Percentiles rank a stretch among this genome's conserved stretches.
phyloP scores from a whole-genome alignment of 2,329 filamentous ascomycete species.

The Metarhizium anisopliae region DNA sequence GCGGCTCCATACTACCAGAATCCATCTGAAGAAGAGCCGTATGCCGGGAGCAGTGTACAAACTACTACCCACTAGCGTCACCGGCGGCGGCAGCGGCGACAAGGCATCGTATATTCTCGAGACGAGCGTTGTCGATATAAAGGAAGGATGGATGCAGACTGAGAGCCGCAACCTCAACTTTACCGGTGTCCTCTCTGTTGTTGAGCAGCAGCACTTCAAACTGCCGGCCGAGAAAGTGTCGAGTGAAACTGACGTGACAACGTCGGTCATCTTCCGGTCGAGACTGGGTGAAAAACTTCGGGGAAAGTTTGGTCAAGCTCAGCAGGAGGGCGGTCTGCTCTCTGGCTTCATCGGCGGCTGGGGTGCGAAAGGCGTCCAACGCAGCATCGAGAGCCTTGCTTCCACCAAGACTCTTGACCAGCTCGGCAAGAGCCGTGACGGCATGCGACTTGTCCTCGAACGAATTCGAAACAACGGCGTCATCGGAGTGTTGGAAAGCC shows the following conservation, averaged over 20 bases:
- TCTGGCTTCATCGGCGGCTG: conserved; percentile 46
- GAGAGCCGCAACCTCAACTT: conserved; percentile 77
- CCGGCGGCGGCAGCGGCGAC: conserved; percentile 53
- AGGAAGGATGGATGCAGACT: conserved; percentile 73
- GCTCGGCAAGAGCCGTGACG: conserved; percentile 71
- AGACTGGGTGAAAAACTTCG: conserved; percentile 61
- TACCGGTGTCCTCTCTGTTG: conserved; percentile 68
- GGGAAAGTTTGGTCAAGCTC: conserved; percentile 40
- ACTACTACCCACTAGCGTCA: conserved; percentile 60
- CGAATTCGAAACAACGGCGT: conserved; percentile 51
- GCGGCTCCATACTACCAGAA: conserved; percentile 66
- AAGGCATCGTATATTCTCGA: conserved; percentile 76
- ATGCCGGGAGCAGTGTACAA: conserved; percentile 68
- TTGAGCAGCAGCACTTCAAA: conserved; percentile 66
- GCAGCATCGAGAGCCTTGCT: conserved; percentile 71
- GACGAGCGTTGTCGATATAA: conserved; percentile 68
- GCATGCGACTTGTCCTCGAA: conserved; percentile 75
- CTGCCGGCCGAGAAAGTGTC: conserved; percentile 21
- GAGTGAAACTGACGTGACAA: conserved; percentile 56
- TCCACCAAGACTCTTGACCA: conserved; percentile 70
- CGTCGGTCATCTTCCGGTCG: conserved; percentile 65
- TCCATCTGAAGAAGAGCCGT: conserved; percentile 75
- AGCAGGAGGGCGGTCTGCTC: conserved; percentile 37
- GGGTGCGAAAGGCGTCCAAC: conserved; percentile 63
- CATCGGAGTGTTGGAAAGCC: conserved; percentile 48